Conservation (phyloP, 208 protist species). For the Trypanosoma scelopori region DNA sequence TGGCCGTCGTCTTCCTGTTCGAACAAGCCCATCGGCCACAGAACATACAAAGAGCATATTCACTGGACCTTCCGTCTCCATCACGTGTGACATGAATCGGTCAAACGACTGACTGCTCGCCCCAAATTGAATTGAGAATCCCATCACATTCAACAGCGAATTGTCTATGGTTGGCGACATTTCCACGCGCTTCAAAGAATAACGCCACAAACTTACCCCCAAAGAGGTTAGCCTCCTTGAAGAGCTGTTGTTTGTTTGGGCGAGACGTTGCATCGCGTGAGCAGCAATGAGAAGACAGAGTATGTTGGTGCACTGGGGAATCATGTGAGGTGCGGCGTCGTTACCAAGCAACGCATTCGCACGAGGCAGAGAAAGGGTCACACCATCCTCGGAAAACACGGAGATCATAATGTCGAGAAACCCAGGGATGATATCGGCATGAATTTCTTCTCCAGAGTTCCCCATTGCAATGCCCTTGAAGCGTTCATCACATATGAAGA, state of each 20-base stretch:
- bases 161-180: constrained; percentile 8
- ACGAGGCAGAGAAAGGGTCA: constrained; percentile 19
- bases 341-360: constrained; percentile 4
- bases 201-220: constrained; percentile 29
- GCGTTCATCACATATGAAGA: constrained; percentile 12
- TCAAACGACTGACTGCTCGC: constrained; percentile 33
- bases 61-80: constrained; percentile 16
- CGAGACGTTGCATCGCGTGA: constrained; percentile 23
- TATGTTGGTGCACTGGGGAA: constrained; percentile 21
- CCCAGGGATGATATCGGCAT: neutral
- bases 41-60: constrained; percentile 25
- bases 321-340: neutral
- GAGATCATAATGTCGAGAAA: constrained; percentile 16
- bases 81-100: constrained; percentile 26
- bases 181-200: constrained; percentile 29
- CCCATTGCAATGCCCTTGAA: neutral
- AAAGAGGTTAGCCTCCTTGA: constrained; percentile 20
- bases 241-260: constrained; percentile 10
- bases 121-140: constrained; percentile 34
- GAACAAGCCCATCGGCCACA: constrained; percentile 23
- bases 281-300: constrained; percentile 20
- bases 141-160: constrained; percentile 15
- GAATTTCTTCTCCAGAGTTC: neutral
- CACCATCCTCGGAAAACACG: constrained; percentile 30
- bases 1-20: constrained; percentile 24